phyloP scores from a whole-genome alignment of 768 basidiomycete genomes.

The Podaxis sp. region DNA sequence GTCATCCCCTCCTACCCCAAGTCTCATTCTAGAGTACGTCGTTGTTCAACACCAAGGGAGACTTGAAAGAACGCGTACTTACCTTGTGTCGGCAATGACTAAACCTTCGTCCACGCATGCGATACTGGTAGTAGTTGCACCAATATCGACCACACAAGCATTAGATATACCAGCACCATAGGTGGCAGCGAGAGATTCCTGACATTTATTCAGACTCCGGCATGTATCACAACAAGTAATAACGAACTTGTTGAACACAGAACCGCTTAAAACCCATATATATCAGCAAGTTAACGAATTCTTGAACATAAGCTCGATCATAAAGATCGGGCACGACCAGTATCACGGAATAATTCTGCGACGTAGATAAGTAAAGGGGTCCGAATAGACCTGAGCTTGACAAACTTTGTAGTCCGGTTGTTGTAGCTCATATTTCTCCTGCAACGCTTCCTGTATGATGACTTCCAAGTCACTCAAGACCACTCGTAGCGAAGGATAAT shows the following conservation, averaged over 20 bases:
- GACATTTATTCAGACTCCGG: not conserved
- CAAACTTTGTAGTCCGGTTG: constrained; percentile 56
- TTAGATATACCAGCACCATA: constrained; percentile 94
- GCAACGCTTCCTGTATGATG: constrained; percentile 59
- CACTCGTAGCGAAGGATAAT: constrained; percentile 68
- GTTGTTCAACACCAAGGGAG: constrained; percentile 3
- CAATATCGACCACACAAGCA: constrained; percentile 95
- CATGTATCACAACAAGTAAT: not conserved
- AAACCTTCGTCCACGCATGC: constrained; percentile 95
- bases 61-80: constrained; percentile 12
- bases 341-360: constrained; percentile 80
- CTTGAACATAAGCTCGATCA: constrained; percentile 78
- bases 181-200: constrained; percentile 92
- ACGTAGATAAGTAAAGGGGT: not conserved
- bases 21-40: constrained; percentile 49
- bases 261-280: constrained; percentile 91
- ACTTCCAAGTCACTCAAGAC: constrained; percentile 75
- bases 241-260: constrained; percentile 78
- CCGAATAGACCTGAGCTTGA: not conserved
- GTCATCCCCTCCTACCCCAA: constrained; percentile 92
- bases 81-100: constrained; percentile 86
- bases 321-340: constrained; percentile 92
- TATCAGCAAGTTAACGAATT: constrained; percentile 69
- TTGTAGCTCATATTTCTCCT: constrained; percentile 53
- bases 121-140: constrained; percentile 77